Base-by-base conservation (phyloP, 768 basidiomycete genomes). In the Strobilomyces dryophilus region DNA sequence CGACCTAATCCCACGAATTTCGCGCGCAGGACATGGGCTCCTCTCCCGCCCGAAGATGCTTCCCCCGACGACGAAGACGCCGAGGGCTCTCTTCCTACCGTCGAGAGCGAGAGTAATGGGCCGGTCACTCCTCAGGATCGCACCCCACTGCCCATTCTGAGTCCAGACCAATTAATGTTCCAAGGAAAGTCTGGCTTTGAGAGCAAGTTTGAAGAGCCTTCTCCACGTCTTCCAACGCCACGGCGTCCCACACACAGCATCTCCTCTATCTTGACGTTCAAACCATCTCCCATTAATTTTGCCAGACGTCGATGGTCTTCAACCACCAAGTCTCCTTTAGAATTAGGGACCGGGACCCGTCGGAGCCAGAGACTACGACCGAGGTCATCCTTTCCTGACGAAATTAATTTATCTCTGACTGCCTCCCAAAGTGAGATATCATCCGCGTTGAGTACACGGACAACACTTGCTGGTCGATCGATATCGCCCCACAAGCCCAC, bases 281-380 rank as follows among this genome's bases (percentile, higher is more conserved):
- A 81, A 47, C 84, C 84, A 15, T 80, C 82, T 35, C 84, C 84
- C n/a, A 76, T 79, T 66, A 76, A 77, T 58, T 84, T 81, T 63
- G 83, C 84, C 8, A 78, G 77, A 59, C 79, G 80, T 49, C 78
- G 83, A 53, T 84, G 84, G 84, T 77, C 72, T 55, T 76, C 75
- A 39, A 61, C 67, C 20, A 63, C 72, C 34, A 69, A 68, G 59
- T 72, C 73, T 44, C 66, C 67, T 34, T 55, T 69, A 51, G 69
- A 68, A 39, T 65, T 68, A 53, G 73, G 70, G 54, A 58, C 59
- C 8, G 66, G 62, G 46, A 68, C 66, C 26, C 71, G 68, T 41
- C 70, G 68, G 40, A 70, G 70, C 56, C 69, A 70, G 49, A 64
- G 68, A 57, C 61, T 70, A 58, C 69, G 68, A 53, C 69, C 70